These are phyloP conservation scores for Thozetella sp. DNA, from an alignment of 495 filamentous ascomycete species.

Conservation along the genomic window DNA sequence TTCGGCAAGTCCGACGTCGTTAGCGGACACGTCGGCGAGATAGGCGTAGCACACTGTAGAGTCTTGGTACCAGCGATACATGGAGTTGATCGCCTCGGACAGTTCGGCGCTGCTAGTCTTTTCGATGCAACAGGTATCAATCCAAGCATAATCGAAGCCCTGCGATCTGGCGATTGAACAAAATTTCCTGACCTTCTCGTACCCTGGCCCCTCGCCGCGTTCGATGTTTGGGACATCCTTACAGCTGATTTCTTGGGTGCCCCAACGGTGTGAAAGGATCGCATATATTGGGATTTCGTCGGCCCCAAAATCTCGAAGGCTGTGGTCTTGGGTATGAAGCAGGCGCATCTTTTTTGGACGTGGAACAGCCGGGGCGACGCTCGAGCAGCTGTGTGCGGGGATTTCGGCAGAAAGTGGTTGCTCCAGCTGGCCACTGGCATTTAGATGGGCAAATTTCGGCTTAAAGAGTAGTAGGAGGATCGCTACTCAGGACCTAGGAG, in stretches of 20 bases:
- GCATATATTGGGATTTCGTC: conserved; percentile 16
- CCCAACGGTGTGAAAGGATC: conserved; percentile 26
- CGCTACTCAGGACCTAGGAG: too few relatives aligned
- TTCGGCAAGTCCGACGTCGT: background rate
- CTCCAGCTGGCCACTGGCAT: too few relatives aligned
- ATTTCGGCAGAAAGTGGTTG: too few relatives aligned
- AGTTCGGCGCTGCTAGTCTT: too few relatives aligned
- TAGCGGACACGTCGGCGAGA: conserved; percentile 19
- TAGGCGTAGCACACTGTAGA: conserved; percentile 25
- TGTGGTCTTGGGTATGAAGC: background rate
- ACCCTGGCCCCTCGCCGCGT: background rate
- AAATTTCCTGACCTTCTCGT: conserved; percentile 11
- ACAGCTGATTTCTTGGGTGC: conserved; percentile 19
- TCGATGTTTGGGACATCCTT: conserved; percentile 5
- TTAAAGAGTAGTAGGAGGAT: too few relatives aligned
- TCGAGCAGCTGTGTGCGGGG: too few relatives aligned
- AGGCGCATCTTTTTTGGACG: conserved; percentile 8
- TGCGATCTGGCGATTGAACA: background rate
- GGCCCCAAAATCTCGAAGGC: background rate
- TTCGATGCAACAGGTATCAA: conserved; percentile 25
- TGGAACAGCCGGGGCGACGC: too few relatives aligned
- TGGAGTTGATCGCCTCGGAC: too few relatives aligned
- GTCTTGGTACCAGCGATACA: conserved; percentile 24
- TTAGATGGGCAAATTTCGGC: too few relatives aligned
- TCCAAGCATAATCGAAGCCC: conserved; percentile 15